Evolutionary conservation across 129 eudicot species (phyloP).

Genomic region (Scalesia atractyloides): DNA sequence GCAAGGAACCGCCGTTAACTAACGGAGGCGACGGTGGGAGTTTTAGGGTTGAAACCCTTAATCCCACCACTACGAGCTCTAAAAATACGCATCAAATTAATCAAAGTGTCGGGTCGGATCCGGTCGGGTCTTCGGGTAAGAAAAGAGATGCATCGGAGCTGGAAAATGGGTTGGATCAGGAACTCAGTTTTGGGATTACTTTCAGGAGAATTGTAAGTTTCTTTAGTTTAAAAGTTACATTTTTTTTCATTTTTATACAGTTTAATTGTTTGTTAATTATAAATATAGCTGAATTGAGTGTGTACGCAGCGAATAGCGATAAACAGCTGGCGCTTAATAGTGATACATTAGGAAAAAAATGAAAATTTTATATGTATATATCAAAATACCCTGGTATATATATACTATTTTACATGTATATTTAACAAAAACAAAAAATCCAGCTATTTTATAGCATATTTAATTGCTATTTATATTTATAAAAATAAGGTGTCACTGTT

Average conservation of each 20-base stretch:
- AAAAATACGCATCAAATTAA: conserved; percentile 10
- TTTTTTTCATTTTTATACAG: not conserved
- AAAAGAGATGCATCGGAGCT: conserved; percentile 41
- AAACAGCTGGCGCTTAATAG: too few species aligned
- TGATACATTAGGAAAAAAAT: too few species aligned
- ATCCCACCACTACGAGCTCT: conserved; percentile 41
- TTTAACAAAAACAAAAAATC: too few species aligned
- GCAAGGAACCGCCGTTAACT: conserved; percentile 52
- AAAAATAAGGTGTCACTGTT: too few species aligned
- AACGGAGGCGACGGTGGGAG: conserved; percentile 34
- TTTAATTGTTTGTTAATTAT: not conserved
- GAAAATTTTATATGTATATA: too few species aligned
- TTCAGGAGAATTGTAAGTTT: conserved; percentile 72
- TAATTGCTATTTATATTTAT: too few species aligned
- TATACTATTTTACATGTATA: too few species aligned
- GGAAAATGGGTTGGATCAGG: conserved; percentile 70
- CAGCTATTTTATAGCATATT: too few species aligned
- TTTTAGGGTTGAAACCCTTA: conserved; percentile 64
- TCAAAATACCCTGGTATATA: too few species aligned
- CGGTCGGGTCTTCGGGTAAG: conserved; percentile 33
- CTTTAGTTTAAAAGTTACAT: too few species aligned
- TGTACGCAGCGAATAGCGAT: too few species aligned
- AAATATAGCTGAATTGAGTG: too few species aligned
- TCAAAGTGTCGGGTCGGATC: conserved; percentile 15
- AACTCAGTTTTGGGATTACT: conserved; percentile 57